Evolutionary conservation across 2,329 filamentous ascomycete genomes (phyloP).

Genomic region (Cladosporium velox): DNA sequence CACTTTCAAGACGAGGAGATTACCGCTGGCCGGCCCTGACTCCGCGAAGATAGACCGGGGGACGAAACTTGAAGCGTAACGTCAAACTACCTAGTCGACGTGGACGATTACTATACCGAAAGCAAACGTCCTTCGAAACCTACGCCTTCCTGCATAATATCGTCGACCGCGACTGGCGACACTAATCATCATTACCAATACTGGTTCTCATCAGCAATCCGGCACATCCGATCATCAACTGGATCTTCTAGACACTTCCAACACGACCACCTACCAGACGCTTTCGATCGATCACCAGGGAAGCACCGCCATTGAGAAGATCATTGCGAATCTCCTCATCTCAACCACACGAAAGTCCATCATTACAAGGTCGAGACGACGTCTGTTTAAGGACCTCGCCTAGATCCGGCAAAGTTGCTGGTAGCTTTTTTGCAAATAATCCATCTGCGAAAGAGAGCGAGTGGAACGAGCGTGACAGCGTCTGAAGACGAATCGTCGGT

Average conservation of each 20-base stretch:
- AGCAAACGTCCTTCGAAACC: neutral
- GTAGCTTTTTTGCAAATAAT: neutral
- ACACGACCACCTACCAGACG: neutral
- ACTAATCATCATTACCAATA: neutral
- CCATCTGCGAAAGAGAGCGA: neutral
- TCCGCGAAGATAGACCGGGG: slow-evolving; percentile 16
- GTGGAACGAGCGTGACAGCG: neutral
- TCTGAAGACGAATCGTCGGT: slow-evolving; percentile 9
- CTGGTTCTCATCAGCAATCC: neutral
- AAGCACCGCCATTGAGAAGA: neutral
- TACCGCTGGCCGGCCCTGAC: slow-evolving; percentile 20
- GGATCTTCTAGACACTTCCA: neutral
- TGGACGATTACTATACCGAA: neutral
- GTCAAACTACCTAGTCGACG: slow-evolving; percentile 1
- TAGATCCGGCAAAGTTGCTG: neutral
- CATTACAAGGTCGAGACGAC: neutral
- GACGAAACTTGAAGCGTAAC: slow-evolving; percentile 7
- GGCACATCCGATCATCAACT: slow-evolving; percentile 7
- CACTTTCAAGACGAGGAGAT: slow-evolving; percentile 17
- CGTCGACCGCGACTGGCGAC: neutral
- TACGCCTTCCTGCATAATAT: neutral
- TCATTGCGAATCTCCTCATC: neutral
- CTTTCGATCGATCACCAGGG: neutral
- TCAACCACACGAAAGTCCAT: neutral
- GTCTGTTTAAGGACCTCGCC: slow-evolving; percentile 1